Percentiles rank a stretch among this genome's conserved stretches.
Evolutionary conservation across 129 eudicot species (phyloP).

Genomic region (Pittosporum tobira): DNA sequence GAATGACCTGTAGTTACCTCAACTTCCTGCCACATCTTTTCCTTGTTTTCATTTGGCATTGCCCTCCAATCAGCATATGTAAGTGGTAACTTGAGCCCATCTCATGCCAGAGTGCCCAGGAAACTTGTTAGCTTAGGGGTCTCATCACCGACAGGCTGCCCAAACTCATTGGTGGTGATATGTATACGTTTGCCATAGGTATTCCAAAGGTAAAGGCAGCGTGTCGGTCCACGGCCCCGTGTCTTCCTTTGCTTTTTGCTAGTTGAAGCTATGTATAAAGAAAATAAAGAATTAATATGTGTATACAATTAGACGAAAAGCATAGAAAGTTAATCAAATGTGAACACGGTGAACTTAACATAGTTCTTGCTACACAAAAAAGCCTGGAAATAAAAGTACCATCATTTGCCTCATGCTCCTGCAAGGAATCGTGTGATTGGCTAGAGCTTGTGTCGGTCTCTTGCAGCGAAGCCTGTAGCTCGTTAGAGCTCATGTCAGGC

Average conservation of each 20-base stretch:
- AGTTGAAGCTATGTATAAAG: slow-evolving; percentile 21
- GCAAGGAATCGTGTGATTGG: slow-evolving; percentile 1
- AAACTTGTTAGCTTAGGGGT: slow-evolving; percentile 37
- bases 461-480: no score
- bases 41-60: slow-evolving; percentile 46
- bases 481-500: no score
- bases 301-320: no score
- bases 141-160: slow-evolving; percentile 46
- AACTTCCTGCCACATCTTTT: slow-evolving; percentile 58
- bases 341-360: not conserved
- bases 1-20: slow-evolving; percentile 24
- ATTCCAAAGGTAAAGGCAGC: slow-evolving; percentile 23
- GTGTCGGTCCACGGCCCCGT: slow-evolving; percentile 37
- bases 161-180: slow-evolving; percentile 27
- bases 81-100: slow-evolving; percentile 45
- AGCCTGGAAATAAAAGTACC: not conserved
- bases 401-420: not conserved
- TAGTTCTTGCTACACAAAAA: no score
- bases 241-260: slow-evolving; percentile 18
- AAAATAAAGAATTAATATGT: slow-evolving; percentile 1
- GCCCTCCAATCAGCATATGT: slow-evolving; percentile 43
- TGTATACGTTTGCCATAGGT: slow-evolving; percentile 22
- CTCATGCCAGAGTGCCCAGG: slow-evolving; percentile 46
- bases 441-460: slow-evolving; percentile 6
- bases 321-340: no score